Evolutionary conservation across 73 alveolate species (phyloP), one percentile per base, ranked within the genome.

Genomic region (Halteria grandinella): DNA sequence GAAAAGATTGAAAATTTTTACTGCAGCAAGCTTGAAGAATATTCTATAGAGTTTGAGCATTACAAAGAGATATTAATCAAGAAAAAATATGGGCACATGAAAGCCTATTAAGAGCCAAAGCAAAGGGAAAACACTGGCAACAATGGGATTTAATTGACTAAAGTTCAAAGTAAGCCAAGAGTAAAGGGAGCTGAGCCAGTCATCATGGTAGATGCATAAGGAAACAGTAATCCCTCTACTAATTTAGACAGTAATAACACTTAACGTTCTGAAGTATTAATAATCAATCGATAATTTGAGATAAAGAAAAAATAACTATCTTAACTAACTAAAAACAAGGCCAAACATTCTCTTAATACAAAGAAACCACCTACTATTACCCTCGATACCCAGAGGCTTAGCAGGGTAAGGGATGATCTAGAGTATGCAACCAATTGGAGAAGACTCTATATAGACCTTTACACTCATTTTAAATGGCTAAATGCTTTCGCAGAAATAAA

Each of bases 381-480:
- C 6, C 23, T 66, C 20, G 80, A 66, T 5, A 66, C 63, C 14
- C 5, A 60, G 29, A 60, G 51, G 28, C 34, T 60, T 11, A 21
- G 28, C 44, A 11, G 7, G 23, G 80, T 44, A 17, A 73, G 27
- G 51, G 85, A 73, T 54, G 85, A 73, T 14, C 53, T 73, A 1
- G 74, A 73, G 57, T 73, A 73, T 31, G 85, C 85, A 23, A 73
- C 75, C 0, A 73, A 53, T 36, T 73, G 85, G 85, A 73, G 71
- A 20, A 51, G 85, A 73, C 75, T 75, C 0, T 51, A 34, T 37
- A 24, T 50, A 11, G 25, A 73, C 3, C 5, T 73, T 10, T 73
- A 17, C 23, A n/a, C 29, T 3, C 12, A 39, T 21, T 2, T 57
- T n/a, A 40, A 57, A 23, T 57, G 70, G 87, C 63, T 75, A 18